Evolutionary conservation across 106 monocot genomes (phyloP).

Genomic region (Dendrobium chrysotoxum): DNA sequence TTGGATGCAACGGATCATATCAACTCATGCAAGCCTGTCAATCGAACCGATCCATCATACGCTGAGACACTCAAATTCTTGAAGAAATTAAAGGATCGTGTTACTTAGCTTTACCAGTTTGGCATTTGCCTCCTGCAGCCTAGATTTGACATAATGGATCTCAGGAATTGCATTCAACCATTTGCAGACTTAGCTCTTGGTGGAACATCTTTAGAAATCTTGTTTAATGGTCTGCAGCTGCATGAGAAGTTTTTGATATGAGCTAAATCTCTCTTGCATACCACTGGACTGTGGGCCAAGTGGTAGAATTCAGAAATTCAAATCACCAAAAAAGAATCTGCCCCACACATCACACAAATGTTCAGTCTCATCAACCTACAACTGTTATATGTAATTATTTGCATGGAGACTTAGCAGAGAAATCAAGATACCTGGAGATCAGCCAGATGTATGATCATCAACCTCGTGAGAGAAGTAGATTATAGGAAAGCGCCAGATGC

Average conservation of each 20-base stretch:
- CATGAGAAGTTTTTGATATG: no score
- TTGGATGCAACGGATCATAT: slow-evolving; percentile 88
- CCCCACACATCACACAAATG: neutral
- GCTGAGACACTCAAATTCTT: slow-evolving; percentile 79
- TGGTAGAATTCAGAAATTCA: neutral
- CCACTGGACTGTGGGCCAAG: neutral
- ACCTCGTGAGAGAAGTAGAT: neutral
- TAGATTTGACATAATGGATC: neutral
- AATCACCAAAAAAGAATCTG: no score
- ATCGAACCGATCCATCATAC: slow-evolving; percentile 75
- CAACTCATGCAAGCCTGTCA: slow-evolving; percentile 95
- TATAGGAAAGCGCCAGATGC: no score
- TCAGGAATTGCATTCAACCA: no score
- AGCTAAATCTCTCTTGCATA: neutral
- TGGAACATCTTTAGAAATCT: no score
- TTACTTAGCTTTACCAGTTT: slow-evolving; percentile 11
- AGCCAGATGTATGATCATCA: neutral
- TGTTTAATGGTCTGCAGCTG: no score
- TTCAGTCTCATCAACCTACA: neutral
- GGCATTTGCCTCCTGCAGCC: neutral
- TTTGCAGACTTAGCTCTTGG: no score
- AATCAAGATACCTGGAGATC: neutral
- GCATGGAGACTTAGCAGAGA: neutral
- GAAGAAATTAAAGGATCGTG: slow-evolving; percentile 48
- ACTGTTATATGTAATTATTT: neutral